Evolutionary conservation across 495 filamentous ascomycete species (phyloP).

Genomic region (Penicillium salamii): DNA sequence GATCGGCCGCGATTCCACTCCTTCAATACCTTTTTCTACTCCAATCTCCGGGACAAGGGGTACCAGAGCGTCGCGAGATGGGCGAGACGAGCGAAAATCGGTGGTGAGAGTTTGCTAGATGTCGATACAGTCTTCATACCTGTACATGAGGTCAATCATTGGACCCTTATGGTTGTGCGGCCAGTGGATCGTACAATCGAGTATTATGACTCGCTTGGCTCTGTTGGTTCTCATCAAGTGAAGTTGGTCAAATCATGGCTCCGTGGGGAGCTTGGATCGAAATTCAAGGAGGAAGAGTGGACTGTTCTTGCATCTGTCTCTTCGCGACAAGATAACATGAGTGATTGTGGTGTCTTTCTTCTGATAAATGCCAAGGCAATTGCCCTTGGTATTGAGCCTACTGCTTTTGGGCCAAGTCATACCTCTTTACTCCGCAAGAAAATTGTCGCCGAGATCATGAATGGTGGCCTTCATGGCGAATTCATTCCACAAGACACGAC

Average conservation of each 20-base stretch:
- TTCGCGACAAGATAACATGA: conserved; percentile 64
- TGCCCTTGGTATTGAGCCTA: conserved; percentile 60
- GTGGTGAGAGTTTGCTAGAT: conserved; percentile 49
- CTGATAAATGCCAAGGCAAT: conserved; percentile 72
- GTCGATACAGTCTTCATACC: conserved; percentile 63
- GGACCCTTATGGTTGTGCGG: conserved; percentile 70
- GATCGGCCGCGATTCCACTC: conserved; percentile 63
- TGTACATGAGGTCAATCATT: conserved; percentile 45
- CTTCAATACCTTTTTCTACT: conserved; percentile 71
- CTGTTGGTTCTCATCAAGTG: conserved; percentile 30
- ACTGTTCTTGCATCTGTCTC: conserved; percentile 38
- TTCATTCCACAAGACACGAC: conserved; percentile 27
- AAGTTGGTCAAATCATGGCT: conserved; percentile 54
- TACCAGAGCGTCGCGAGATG: conserved; percentile 49
- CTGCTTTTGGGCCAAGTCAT: conserved; percentile 53
- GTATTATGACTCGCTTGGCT: conserved; percentile 71
- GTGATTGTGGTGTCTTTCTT: conserved; percentile 80
- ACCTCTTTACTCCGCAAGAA: conserved; percentile 57
- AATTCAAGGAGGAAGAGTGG: conserved; percentile 65
- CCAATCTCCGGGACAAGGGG: conserved; percentile 52
- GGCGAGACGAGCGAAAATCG: conserved; percentile 55
- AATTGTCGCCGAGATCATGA: conserved; percentile 68
- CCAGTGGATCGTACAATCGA: conserved; percentile 62
- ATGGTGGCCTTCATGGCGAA: conserved; percentile 57
- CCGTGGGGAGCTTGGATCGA: conserved; percentile 50